Percentiles rank a stretch among this genome's conserved stretches.
Evolutionary conservation across 2,329 filamentous ascomycete genomes (phyloP).

Genomic region (Alternaria brassicicola): DNA sequence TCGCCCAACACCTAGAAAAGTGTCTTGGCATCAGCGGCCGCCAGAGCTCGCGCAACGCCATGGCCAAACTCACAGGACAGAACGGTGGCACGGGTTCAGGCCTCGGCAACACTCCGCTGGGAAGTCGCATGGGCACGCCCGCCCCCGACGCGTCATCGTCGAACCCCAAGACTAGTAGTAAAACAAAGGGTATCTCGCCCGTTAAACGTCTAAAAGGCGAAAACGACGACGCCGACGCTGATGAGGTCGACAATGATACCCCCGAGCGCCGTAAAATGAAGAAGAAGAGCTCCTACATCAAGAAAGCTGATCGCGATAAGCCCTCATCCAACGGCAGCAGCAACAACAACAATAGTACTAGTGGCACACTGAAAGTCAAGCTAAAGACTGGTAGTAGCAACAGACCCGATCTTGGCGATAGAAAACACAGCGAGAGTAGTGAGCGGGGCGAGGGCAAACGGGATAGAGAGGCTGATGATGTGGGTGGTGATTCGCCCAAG

Average conservation of each 20-base stretch:
- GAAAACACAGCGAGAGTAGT: conserved; percentile 39
- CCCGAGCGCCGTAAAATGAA: conserved; percentile 55
- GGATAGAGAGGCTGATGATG: conserved; percentile 42
- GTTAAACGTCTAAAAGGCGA: conserved; percentile 32
- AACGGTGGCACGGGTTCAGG: conserved; percentile 50
- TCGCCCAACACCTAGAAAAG: conserved; percentile 66
- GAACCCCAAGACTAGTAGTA: conserved; percentile 37
- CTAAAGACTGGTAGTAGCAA: conserved; percentile 33
- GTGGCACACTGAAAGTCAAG: conserved; percentile 41
- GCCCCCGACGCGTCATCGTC: conserved; percentile 36
- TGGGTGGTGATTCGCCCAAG: conserved; percentile 37
- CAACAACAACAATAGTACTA: background rate
- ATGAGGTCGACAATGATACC: conserved; percentile 53
- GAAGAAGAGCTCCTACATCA: conserved; percentile 54
- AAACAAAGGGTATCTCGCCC: conserved; percentile 23
- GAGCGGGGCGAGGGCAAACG: conserved; percentile 43
- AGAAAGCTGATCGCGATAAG: conserved; percentile 49
- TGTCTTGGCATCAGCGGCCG: conserved; percentile 64
- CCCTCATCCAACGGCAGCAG: conserved; percentile 6
- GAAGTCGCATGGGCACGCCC: conserved; percentile 52
- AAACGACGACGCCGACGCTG: conserved; percentile 31
- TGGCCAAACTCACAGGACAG: conserved; percentile 52
- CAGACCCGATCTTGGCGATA: conserved; percentile 31
- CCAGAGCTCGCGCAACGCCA: conserved; percentile 56
- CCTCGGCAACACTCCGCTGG: conserved; percentile 51